phyloP scores from a whole-genome alignment of 2,329 filamentous ascomycete genomes.

The Colletotrichum lini region DNA sequence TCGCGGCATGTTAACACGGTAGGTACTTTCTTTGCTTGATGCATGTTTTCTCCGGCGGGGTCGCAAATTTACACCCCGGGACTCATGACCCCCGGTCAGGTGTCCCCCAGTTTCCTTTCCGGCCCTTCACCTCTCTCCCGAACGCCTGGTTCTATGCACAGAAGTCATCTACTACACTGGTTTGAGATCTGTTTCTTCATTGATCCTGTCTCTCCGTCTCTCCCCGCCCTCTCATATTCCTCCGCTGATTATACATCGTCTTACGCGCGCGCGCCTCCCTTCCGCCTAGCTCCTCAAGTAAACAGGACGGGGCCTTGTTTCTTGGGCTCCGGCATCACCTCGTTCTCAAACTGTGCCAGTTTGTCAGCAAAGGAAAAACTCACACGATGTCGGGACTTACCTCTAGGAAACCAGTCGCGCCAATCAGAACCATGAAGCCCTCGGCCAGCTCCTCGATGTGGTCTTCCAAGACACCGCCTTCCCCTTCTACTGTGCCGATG shows the following conservation, averaged over 20 bases:
- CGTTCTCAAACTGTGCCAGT: conserved; percentile 57
- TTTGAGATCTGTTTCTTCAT: background rate
- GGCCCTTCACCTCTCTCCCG: conserved; percentile 19
- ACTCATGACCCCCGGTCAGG: conserved; percentile 15
- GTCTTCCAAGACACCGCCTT: conserved; percentile 64
- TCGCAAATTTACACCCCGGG: background rate
- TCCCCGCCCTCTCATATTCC: conserved; percentile 13
- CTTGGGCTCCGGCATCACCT: conserved; percentile 52
- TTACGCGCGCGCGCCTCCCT: background rate
- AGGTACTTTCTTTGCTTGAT: conserved; percentile 10
- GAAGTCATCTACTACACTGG: conserved; percentile 29
- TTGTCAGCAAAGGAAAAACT: conserved; percentile 11
- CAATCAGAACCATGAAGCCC: conserved; percentile 86
- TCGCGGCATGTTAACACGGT: background rate
- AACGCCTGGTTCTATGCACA: conserved; percentile 43
- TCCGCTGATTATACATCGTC: conserved; percentile 8
- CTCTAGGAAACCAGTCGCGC: conserved; percentile 87
- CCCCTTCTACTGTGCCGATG: conserved; percentile 70
- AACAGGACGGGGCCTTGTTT: conserved; percentile 55
- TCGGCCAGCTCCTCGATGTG: conserved; percentile 85
- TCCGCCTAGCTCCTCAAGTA: conserved; percentile 50
- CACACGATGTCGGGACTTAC: conserved; percentile 64
- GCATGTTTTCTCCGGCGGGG: conserved; percentile 1
- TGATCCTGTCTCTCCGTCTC: background rate
- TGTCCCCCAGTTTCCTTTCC: conserved; percentile 22